These are phyloP conservation scores for Colletotrichum sp. DNA, from an alignment of 2,329 filamentous ascomycete genomes.

Conservation along the genomic window DNA sequence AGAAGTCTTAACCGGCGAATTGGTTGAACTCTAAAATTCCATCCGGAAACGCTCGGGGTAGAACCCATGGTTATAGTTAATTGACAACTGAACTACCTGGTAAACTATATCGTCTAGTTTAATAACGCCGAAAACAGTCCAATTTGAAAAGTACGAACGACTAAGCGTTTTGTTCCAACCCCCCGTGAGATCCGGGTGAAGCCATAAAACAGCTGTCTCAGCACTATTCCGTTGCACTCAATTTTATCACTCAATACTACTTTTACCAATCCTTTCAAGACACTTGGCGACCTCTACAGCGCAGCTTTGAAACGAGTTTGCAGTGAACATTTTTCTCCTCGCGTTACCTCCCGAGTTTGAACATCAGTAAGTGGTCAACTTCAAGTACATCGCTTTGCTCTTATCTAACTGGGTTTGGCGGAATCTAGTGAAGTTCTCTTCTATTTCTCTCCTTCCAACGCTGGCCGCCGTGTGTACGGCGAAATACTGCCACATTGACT, in stretches of 20 bases:
- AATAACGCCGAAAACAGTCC: neutral
- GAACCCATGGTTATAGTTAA: neutral
- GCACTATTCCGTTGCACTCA: neutral
- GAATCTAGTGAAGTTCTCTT: neutral
- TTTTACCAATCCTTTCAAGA: neutral
- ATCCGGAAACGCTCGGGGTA: neutral
- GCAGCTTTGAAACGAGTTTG: neutral
- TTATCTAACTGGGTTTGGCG: neutral
- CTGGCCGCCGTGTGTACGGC: neutral
- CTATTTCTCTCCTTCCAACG: neutral
- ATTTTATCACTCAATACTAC: neutral
- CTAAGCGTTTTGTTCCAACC: neutral
- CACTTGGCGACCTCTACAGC: neutral
- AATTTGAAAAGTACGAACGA: neutral
- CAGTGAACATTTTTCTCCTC: neutral
- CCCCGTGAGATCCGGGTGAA: neutral
- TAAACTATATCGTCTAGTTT: neutral
- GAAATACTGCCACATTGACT: neutral
- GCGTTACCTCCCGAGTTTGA: neutral
- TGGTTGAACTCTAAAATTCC: neutral
- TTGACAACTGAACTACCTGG: neutral
- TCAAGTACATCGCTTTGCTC: neutral
- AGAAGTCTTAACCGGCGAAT: neutral
- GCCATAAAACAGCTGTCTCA: neutral
- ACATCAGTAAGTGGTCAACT: neutral